Conservation (phyloP, 441 rosid species). For the Theobroma grandiflorum region DNA sequence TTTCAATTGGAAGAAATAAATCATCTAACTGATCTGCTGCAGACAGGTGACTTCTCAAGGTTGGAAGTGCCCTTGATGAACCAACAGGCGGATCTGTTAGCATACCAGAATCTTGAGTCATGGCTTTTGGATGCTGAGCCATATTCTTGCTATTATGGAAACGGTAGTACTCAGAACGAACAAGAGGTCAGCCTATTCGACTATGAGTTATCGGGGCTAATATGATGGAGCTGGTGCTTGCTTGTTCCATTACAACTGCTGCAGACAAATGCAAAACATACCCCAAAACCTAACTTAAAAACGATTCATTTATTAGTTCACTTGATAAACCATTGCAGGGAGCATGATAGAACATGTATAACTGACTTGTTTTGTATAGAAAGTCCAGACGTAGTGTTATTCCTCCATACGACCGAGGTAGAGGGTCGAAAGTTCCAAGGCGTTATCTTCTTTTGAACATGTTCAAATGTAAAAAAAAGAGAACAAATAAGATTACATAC, state of each 20-base stretch:
- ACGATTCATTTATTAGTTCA: constrained; percentile 9
- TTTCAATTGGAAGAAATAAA: neutral
- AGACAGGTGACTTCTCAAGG: neutral
- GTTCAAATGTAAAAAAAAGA: too few relatives aligned
- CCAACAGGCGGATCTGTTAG: neutral
- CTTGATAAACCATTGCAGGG: neutral
- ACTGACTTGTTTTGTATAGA: neutral
- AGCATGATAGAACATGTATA: neutral
- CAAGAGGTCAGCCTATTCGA: constrained; percentile 14
- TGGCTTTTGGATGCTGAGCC: constrained; percentile 21
- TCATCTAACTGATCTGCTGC: neutral
- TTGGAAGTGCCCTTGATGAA: neutral
- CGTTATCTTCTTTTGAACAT: too few relatives aligned
- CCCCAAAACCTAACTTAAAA: neutral
- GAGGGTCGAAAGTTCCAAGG: too few relatives aligned
- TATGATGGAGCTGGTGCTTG: neutral
- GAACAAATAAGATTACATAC: too few relatives aligned
- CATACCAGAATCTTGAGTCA: constrained; percentile 19
- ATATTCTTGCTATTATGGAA: neutral
- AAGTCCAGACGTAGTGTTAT: neutral
- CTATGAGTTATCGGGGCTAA: constrained; percentile 3
- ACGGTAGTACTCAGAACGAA: neutral
- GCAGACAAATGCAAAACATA: neutral
- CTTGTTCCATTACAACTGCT: neutral
- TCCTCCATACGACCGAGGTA: too few relatives aligned